phyloP scores from a whole-genome alignment of 352 stramenopile genomes.

The Phytopythium sindhum region DNA sequence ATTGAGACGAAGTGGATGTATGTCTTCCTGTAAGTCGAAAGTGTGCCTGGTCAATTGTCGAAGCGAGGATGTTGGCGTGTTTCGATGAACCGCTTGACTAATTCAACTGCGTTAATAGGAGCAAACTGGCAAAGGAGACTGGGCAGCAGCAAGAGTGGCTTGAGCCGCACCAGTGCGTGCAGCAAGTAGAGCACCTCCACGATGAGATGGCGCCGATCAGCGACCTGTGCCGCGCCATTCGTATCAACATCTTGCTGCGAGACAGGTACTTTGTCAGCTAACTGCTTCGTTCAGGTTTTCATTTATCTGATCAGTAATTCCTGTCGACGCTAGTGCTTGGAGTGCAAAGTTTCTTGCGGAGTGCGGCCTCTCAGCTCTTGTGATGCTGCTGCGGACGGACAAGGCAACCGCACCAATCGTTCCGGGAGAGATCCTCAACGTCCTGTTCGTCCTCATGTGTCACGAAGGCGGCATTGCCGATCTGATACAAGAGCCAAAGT shows the following conservation, averaged over 20 bases:
- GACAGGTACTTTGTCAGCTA: slow-evolving; percentile 23
- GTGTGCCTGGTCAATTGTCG: not conserved
- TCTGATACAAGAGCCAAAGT: slow-evolving; percentile 27
- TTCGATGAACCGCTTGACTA: not conserved
- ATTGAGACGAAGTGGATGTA: slow-evolving; percentile 71
- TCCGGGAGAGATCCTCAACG: slow-evolving; percentile 38
- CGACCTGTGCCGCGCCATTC: slow-evolving; percentile 56
- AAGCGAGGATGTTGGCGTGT: not conserved
- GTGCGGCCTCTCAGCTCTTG: slow-evolving; percentile 36
- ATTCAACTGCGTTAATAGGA: slow-evolving; percentile 13
- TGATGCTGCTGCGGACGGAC: slow-evolving; percentile 28
- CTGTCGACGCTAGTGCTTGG: slow-evolving; percentile 34
- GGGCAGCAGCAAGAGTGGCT: slow-evolving; percentile 39
- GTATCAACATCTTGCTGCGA: slow-evolving; percentile 58
- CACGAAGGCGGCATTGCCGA: slow-evolving; percentile 23
- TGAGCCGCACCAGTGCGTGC: slow-evolving; percentile 44
- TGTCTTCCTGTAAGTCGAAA: slow-evolving; percentile 49
- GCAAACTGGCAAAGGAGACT: slow-evolving; percentile 35
- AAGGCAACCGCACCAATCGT: slow-evolving; percentile 20
- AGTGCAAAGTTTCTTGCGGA: slow-evolving; percentile 46
- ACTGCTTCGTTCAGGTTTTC: too few relatives aligned
- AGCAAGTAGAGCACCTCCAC: slow-evolving; percentile 38
- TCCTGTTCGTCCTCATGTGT: slow-evolving; percentile 47
- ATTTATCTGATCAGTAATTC: slow-evolving; percentile 1
- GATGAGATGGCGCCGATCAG: slow-evolving; percentile 29